These are phyloP conservation scores for Starmera dryadoides DNA, from an alignment of 805 yeast species.

Conservation along the genomic window DNA sequence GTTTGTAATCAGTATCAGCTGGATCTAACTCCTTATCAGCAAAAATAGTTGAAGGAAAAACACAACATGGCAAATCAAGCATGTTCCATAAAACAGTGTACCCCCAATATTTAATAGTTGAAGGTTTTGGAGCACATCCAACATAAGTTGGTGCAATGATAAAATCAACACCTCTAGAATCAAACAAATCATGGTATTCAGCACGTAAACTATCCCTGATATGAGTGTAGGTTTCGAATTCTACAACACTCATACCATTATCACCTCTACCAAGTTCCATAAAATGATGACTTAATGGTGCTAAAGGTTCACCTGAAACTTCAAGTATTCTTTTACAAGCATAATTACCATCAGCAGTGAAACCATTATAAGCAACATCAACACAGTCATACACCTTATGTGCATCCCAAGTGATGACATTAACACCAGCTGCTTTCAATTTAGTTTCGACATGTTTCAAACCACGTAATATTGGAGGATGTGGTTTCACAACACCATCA, in stretches of 20 bases:
- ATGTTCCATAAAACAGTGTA: slow-evolving; percentile 71
- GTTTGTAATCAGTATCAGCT: slow-evolving; percentile 25
- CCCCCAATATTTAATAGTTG: slow-evolving; percentile 66
- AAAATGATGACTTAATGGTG: slow-evolving; percentile 56
- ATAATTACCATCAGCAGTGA: slow-evolving; percentile 62
- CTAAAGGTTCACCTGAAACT: slow-evolving; percentile 64
- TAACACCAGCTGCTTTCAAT: slow-evolving; percentile 51
- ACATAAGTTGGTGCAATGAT: slow-evolving; percentile 61
- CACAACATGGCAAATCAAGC: slow-evolving; percentile 62
- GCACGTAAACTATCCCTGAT: slow-evolving; percentile 54
- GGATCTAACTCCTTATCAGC: slow-evolving; percentile 44
- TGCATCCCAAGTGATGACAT: slow-evolving; percentile 48
- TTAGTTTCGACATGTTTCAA: slow-evolving; percentile 46
- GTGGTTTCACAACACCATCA: slow-evolving; percentile 59
- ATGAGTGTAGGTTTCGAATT: slow-evolving; percentile 46
- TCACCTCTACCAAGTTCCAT: slow-evolving; percentile 55
- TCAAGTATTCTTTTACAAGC: slow-evolving; percentile 44
- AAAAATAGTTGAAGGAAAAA: slow-evolving; percentile 51
- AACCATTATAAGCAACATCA: slow-evolving; percentile 48
- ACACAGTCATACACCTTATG: slow-evolving; percentile 51
- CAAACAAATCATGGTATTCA: slow-evolving; percentile 46
- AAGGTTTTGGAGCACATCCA: slow-evolving; percentile 66
- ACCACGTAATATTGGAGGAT: slow-evolving; percentile 57
- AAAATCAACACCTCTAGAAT: slow-evolving; percentile 52
- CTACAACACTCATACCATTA: slow-evolving; percentile 35